phyloP scores from a whole-genome alignment of 148 eudicot species.

The Rhododendron henanense region DNA sequence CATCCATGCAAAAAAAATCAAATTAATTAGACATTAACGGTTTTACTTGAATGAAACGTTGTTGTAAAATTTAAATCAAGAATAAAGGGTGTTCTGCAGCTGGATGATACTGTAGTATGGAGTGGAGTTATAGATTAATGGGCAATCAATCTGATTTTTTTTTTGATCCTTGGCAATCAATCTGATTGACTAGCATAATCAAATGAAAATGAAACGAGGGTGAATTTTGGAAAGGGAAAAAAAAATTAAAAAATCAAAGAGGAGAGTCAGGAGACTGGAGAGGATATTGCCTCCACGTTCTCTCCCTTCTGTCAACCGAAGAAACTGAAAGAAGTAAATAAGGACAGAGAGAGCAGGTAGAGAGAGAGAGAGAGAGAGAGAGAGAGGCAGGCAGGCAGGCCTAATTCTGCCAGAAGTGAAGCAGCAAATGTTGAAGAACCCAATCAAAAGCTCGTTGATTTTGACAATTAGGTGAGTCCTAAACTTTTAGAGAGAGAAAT shows the following conservation, averaged over 20 bases:
- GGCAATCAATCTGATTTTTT: too few relatives aligned
- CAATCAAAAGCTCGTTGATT: constrained; percentile 17
- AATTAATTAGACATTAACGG: too few relatives aligned
- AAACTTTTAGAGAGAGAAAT: not conserved
- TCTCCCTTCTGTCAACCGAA: constrained; percentile 35
- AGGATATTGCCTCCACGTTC: not conserved
- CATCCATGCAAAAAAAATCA: too few relatives aligned
- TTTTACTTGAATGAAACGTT: too few relatives aligned
- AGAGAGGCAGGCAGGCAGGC: not conserved
- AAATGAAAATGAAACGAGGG: not conserved
- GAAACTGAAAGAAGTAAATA: constrained; percentile 16
- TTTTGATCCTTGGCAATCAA: too few relatives aligned
- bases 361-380: constrained; percentile 1
- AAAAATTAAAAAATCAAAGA: not conserved
- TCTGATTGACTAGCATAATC: not conserved
- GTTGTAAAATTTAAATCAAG: too few relatives aligned
- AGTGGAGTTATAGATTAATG: not conserved
- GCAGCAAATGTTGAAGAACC: constrained; percentile 16
- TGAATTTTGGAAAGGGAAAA: not conserved
- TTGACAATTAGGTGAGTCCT: constrained; percentile 28
- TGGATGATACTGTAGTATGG: not conserved
- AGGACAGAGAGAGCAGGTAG: constrained; percentile 15
- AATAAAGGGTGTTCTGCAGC: not conserved
- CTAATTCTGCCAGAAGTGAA: constrained; percentile 5
- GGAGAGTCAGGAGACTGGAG: too few relatives aligned